Conservation (phyloP, 306 rosid genomes). For the Prunus campanulata region DNA sequence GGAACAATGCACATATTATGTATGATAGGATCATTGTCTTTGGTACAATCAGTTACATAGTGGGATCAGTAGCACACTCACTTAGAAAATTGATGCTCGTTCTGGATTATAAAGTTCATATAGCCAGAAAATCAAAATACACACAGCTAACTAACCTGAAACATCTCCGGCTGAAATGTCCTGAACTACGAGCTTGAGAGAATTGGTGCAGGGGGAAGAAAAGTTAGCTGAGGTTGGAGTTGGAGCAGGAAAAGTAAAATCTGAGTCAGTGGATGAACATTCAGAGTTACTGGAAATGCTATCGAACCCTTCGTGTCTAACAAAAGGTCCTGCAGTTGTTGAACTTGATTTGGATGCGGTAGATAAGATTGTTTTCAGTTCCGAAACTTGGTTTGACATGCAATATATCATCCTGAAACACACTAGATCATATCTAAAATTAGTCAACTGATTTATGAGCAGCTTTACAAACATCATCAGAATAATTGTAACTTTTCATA, state of each 20-base stretch:
- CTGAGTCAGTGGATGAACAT: conserved; percentile 71
- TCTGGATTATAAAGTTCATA: conserved; percentile 5
- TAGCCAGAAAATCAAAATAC: conserved; percentile 2
- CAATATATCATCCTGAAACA: conserved; percentile 93
- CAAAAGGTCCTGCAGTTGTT: conserved; percentile 53
- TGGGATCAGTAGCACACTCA: not conserved
- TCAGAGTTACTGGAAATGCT: conserved; percentile 80
- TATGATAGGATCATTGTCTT: conserved; percentile 6
- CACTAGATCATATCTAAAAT: conserved; percentile 70
- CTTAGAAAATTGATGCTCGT: not conserved
- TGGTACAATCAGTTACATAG: conserved; percentile 5
- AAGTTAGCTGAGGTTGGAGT: conserved; percentile 33
- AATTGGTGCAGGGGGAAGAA: conserved; percentile 36
- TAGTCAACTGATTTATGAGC: conserved; percentile 48
- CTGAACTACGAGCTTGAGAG: conserved; percentile 57
- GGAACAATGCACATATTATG: not conserved
- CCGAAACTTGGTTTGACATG: conserved; percentile 85
- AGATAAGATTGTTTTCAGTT: conserved; percentile 61
- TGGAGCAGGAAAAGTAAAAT: conserved; percentile 68
- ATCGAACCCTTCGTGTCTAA: conserved; percentile 41
- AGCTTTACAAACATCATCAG: conserved; percentile 11
- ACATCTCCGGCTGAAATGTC: conserved; percentile 66
- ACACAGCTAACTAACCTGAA: conserved; percentile 54
- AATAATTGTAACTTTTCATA: conserved; percentile 14
- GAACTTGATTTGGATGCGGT: conserved; percentile 69